Percentiles rank a stretch among this genome's conserved stretches.
Conservation (phyloP, 805 yeast genomes). For the Lipomyces mesembrius region DNA sequence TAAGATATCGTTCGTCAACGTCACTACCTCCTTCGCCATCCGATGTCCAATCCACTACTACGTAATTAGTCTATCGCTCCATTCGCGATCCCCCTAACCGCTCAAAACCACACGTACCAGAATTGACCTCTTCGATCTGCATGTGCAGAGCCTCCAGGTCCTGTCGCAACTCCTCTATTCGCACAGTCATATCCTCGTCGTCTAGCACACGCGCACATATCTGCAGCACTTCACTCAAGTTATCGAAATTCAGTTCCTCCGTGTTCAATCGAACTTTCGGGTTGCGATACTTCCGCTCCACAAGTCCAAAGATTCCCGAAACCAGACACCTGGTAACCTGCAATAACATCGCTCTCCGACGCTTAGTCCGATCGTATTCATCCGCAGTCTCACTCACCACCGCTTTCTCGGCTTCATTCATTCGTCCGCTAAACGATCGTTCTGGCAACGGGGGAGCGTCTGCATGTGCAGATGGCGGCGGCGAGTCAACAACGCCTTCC, state of each 20-base stretch:
- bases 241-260: slow-evolving; percentile 5
- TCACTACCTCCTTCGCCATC: slow-evolving; percentile 12
- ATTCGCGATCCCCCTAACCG: background rate
- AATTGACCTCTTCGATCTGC: slow-evolving; percentile 15
- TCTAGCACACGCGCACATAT: slow-evolving; percentile 4
- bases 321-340: background rate
- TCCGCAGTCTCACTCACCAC: background rate
- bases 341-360: background rate
- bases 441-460: background rate
- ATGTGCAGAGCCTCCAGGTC: slow-evolving; percentile 19
- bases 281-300: slow-evolving; percentile 6
- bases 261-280: slow-evolving; percentile 1
- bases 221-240: background rate
- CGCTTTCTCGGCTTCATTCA: background rate
- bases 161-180: slow-evolving; percentile 11
- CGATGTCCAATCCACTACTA: slow-evolving; percentile 11
- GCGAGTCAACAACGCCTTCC: background rate
- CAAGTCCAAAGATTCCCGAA: background rate
- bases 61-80: slow-evolving; percentile 4
- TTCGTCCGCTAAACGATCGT: background rate
- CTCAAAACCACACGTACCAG: slow-evolving; percentile 3
- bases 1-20: background rate
- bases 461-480: background rate
- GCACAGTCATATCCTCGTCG: slow-evolving; percentile 8
- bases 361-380: background rate